Conservation (phyloP, 495 filamentous ascomycete species). For the Penicillium robsamsonii region DNA sequence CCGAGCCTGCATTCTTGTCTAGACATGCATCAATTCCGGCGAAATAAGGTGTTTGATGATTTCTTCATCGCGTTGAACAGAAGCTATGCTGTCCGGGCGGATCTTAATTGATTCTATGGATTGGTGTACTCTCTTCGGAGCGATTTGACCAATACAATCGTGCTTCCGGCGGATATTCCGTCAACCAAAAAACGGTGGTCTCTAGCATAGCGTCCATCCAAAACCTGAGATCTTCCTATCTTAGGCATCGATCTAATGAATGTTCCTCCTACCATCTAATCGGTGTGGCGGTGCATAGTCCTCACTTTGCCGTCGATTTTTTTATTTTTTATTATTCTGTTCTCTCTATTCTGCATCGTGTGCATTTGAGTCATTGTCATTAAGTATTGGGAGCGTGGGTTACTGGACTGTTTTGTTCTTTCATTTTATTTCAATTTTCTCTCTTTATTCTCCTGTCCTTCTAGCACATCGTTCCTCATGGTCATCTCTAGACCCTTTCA, state of each 20-base stretch:
- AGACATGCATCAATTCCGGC: slow-evolving; percentile 33
- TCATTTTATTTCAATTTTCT: slow-evolving; percentile 12
- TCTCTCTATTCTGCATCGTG: slow-evolving; percentile 26
- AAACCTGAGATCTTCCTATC: slow-evolving; percentile 4
- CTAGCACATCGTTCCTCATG: slow-evolving; percentile 29
- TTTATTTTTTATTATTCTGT: slow-evolving; percentile 22
- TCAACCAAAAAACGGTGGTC: slow-evolving; percentile 18
- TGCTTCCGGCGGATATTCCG: slow-evolving; percentile 4
- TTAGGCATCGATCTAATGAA: slow-evolving; percentile 30
- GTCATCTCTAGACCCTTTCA: slow-evolving; percentile 22
- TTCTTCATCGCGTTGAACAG: not conserved
- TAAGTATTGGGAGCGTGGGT: slow-evolving; percentile 34
- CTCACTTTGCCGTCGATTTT: slow-evolving; percentile 8
- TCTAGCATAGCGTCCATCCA: slow-evolving; percentile 4
- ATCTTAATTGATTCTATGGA: not conserved
- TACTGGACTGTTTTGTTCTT: slow-evolving; percentile 25
- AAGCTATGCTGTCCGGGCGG: not conserved
- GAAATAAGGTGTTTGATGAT: slow-evolving; percentile 26
- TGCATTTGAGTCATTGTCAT: slow-evolving; percentile 36
- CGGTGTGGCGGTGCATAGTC: slow-evolving; percentile 12
- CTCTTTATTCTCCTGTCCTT: slow-evolving; percentile 24
- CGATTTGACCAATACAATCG: slow-evolving; percentile 3
- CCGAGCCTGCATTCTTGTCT: slow-evolving; percentile 28
- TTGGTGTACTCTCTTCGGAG: not conserved
- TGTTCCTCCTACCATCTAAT: slow-evolving; percentile 18